Base-by-base conservation (phyloP, 176 grass and related monocot species). In the Cenchrus americanus region DNA sequence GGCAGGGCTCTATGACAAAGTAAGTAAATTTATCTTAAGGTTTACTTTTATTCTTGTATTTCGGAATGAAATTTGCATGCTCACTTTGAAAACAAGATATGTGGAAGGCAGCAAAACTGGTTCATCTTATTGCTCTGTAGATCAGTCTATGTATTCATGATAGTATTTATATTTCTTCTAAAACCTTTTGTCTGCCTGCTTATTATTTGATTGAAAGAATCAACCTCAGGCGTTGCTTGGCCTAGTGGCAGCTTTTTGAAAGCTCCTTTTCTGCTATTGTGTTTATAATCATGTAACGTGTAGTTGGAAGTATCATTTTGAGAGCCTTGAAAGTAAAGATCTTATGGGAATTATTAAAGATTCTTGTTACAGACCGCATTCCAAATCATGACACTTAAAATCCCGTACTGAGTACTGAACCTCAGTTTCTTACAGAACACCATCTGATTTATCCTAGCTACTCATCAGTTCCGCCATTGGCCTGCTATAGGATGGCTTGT, bases 1-100 rank as follows among this genome's bases (percentile, higher is more conserved):
- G 91, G 87, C 91, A 46, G 93, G 96, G 37, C 91, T 99, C 40
- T 90, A 94, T 87, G 96, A 99, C 75, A 99, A 94, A 87, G 96
- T 95, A 90, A 79, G 79, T 88, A 59, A 48, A 23, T 65, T 47
- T 47, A 71, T 37, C 4, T 37, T 37, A 71, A 22, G 51, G 57
- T 66, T 66, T 50, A 30, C 1, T 27, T 68, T 46, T 19, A 30
- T 69, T 60, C 43, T 75, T 75, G 15, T 62, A 18, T 19, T 42
- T 84, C 8, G 59, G 10, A 50, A 83, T 72, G 48, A 55, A 37
- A 73, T 74, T 46, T 78, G 48, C 63, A 44, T 71, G 32, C 64
- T 83, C 80, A 73, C 26, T 79, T 73, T 19, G 24, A 18, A 49
- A 71, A 71, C 52, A 66, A 55, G 5, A 49, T 84, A 52, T 14